A percentile compares a stretch with the other conserved stretches of the same genome.
Conservation (phyloP, 1,284 basidiomycete genomes). For the Trametes sp. region DNA sequence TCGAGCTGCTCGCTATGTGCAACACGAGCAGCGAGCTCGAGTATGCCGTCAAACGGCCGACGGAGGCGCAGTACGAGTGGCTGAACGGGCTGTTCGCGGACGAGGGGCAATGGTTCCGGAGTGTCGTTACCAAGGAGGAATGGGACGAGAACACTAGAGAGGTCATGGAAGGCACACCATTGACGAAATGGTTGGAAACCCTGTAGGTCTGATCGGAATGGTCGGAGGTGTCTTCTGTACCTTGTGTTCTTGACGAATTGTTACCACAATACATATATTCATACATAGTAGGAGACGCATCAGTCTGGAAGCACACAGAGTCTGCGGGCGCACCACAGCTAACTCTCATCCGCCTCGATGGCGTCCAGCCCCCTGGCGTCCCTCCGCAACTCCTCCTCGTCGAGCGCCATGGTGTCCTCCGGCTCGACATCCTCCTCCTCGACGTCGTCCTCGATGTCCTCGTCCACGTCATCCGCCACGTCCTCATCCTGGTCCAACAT, state of each 20-base stretch:
- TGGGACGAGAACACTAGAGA: no score
- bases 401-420: conserved; percentile 35
- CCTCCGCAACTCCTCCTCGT: conserved; percentile 32
- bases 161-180: no score
- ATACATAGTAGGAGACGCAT: neutral
- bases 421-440: conserved; percentile 30
- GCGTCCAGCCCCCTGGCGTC: conserved; percentile 31
- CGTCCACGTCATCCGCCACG: conserved; percentile 29
- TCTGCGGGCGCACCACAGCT: neutral
- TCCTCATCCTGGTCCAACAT: conserved; percentile 47
- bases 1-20: no score
- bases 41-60: neutral
- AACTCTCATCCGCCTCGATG: neutral
- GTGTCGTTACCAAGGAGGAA: no score
- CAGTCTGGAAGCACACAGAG: neutral
- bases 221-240: no score
- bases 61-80: neutral
- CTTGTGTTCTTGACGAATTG: no score
- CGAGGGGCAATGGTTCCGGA: neutral
- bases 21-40: no score
- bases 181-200: no score
- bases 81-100: neutral
- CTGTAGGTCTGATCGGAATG: no score
- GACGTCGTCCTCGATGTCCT: conserved; percentile 32
- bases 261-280: no score